Evolutionary conservation across 78 protist genomes (phyloP).

Genomic region (Thecamonas trahens): DNA sequence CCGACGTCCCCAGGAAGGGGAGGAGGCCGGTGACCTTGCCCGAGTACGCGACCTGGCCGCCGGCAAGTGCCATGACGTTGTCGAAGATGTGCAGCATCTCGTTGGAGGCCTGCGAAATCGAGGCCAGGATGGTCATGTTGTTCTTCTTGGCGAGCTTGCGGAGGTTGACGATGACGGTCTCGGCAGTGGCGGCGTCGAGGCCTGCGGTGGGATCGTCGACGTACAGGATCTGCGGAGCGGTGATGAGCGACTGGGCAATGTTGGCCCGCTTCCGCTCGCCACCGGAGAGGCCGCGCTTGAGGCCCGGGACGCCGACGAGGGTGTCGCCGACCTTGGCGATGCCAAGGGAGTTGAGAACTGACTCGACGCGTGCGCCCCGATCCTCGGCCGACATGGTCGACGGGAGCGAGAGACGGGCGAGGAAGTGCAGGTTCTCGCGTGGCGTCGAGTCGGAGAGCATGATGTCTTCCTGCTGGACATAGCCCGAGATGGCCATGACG

Average conservation of each 20-base stretch:
- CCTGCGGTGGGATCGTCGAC: constrained; percentile 31
- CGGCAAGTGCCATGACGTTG: too few relatives aligned
- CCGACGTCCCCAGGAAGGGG: too few relatives aligned
- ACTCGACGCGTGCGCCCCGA: background rate
- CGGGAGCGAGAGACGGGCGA: constrained; percentile 4
- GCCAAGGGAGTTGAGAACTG: background rate
- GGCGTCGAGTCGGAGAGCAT: constrained; percentile 3
- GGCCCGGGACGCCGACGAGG: background rate
- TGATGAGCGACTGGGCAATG: constrained; percentile 31
- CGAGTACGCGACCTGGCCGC: too few relatives aligned
- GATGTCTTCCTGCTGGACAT: background rate
- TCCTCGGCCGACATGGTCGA: background rate
- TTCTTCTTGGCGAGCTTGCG: constrained; percentile 13
- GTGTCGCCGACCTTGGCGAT: background rate
- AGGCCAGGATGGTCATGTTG: constrained; percentile 17
- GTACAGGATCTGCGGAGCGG: constrained; percentile 14
- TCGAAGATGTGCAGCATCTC: too few relatives aligned
- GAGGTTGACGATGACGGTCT: background rate
- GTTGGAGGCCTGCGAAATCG: constrained; percentile 41
- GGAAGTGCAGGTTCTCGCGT: background rate
- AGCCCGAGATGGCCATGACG: too few relatives aligned
- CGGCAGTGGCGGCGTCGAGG: constrained; percentile 24
- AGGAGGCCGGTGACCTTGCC: too few relatives aligned
- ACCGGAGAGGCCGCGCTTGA: constrained; percentile 43
- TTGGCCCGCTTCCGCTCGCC: constrained; percentile 47